Percentiles rank a stretch among this genome's conserved stretches.
Conservation (phyloP, 805 yeast genomes). For the Cephaloascus albidus region DNA sequence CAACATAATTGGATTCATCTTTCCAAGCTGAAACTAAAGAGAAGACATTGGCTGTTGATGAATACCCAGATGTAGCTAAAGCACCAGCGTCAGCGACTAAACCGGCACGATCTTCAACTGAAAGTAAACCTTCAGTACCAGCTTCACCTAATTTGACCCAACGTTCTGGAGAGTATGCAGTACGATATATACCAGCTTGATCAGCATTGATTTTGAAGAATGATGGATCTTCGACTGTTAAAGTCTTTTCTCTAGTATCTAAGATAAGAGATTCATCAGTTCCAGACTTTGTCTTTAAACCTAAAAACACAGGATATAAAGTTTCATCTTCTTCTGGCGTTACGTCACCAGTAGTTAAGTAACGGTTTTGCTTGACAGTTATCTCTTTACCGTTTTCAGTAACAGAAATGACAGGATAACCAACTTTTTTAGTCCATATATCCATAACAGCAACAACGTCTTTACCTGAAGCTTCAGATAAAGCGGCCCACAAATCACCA, state of each 20-base stretch:
- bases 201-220: conserved; percentile 68
- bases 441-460: conserved; percentile 69
- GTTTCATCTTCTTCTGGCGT: conserved; percentile 64
- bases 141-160: conserved; percentile 60
- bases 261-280: conserved; percentile 52
- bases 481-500: conserved; percentile 67
- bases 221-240: conserved; percentile 32
- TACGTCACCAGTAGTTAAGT: conserved; percentile 69
- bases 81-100: conserved; percentile 74
- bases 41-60: conserved; percentile 52
- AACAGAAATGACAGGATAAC: conserved; percentile 67
- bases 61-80: conserved; percentile 61
- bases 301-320: conserved; percentile 62
- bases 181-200: conserved; percentile 68
- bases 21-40: conserved; percentile 53
- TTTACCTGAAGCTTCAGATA: conserved; percentile 60
- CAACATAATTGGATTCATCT: conserved; percentile 50
- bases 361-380: conserved; percentile 62
- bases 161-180: conserved; percentile 60
- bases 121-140: conserved; percentile 46
- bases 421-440: conserved; percentile 73
- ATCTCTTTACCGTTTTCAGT: conserved; percentile 42
- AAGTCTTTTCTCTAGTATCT: conserved; percentile 27
- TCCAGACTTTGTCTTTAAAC: conserved; percentile 50
- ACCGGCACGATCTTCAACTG: conserved; percentile 73